Base-by-base conservation (phyloP, 495 filamentous ascomycete genomes). In the Penicillium pancosmium region DNA sequence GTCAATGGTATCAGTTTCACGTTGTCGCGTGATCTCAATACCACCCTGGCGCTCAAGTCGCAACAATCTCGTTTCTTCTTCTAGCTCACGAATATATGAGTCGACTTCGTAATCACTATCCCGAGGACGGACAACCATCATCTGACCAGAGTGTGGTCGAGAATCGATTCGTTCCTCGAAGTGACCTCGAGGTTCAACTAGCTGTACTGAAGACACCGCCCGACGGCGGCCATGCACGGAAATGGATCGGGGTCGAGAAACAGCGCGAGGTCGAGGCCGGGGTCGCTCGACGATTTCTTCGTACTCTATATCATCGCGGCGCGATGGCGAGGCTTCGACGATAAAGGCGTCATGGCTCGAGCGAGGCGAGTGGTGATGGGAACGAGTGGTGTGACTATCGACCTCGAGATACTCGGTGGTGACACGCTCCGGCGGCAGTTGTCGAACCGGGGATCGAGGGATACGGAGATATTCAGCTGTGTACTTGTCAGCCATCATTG, bases 21-120 rank as follows among this genome's bases (percentile, higher is more conserved):
- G 84, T 77, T 65, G 78, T 68, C 70, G 87, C 41, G 74, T 72
- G 36, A 75, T 66, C 15, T 78, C 74, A 46, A 72, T 71, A 13
- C 70, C 65, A 18, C 73, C 69, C 63, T 76, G 71, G 58, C 79
- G 69, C 66, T 79, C 70, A 40, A 80, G 56, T 53, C 69, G 77
- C 47, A 82, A 63, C 33, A 69, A 61, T 44, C 74, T 68, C 16
- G 65, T 78, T 59, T 84, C 75, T 40, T 76, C 75, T 68, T 89
- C 86, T 21, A 89, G 75, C 2, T 70, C 67, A 19, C 72, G 73
- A 53, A 87, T 84, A 60, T 88, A 84, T n/a, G 80, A 75, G 52
- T 78, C 74, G 56, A 89, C 80, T 50, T 84, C 83, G 36, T 80
- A 74, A 31, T 86, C 82, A 40, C 71, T 76, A 50, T 74, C 67